Evolutionary conservation across 495 filamentous ascomycete species (phyloP).

Genomic region (Acidiella bohemica): DNA sequence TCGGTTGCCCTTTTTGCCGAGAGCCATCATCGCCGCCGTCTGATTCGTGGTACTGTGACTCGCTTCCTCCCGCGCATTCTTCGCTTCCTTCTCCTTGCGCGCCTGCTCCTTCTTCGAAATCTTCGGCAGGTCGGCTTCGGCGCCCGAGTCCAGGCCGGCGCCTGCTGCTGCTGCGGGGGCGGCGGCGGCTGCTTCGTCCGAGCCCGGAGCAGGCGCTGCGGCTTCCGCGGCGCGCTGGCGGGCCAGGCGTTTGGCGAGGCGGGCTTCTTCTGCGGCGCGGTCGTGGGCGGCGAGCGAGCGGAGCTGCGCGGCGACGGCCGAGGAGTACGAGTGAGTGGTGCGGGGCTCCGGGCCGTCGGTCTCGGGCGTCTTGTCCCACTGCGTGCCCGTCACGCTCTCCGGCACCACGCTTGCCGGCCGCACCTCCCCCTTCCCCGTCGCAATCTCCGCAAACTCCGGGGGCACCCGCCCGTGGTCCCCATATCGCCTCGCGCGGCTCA

Average conservation of each 20-base stretch:
- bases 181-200: constrained; percentile 21
- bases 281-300: constrained; percentile 18
- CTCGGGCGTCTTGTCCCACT: constrained; percentile 26
- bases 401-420: constrained; percentile 30
- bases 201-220: neutral
- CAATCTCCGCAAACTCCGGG: constrained; percentile 54
- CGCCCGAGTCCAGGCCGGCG: constrained; percentile 31
- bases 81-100: constrained; percentile 37
- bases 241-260: constrained; percentile 31
- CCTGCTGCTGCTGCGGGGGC: constrained; percentile 27
- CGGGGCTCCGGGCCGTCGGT: constrained; percentile 14
- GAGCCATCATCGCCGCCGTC: constrained; percentile 26
- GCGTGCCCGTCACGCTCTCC: constrained; percentile 24
- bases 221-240: constrained; percentile 27
- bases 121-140: constrained; percentile 23
- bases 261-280: constrained; percentile 36
- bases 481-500: constrained; percentile 50
- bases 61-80: constrained; percentile 20
- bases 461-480: constrained; percentile 57
- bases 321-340: constrained; percentile 8
- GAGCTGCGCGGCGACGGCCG: constrained; percentile 19
- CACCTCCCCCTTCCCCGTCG: constrained; percentile 18
- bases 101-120: constrained; percentile 43
- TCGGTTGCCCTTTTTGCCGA: constrained; percentile 24
- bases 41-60: constrained; percentile 24